Percentiles rank a stretch among this genome's conserved stretches.
These are phyloP conservation scores for Nakazawaea ambrosiae DNA, from an alignment of 805 yeast species.

Conservation along the genomic window DNA sequence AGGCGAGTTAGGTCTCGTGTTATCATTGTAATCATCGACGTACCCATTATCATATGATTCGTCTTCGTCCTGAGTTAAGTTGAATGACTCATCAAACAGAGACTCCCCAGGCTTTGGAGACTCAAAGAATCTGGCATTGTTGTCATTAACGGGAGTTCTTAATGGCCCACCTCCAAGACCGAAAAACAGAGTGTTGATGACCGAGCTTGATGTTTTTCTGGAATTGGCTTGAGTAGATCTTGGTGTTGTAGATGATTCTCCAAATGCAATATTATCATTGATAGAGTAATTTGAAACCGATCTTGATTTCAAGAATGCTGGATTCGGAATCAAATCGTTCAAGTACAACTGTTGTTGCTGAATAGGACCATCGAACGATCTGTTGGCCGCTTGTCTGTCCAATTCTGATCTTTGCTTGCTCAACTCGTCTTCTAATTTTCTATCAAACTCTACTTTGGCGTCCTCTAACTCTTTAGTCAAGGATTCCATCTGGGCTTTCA, in stretches of 20 bases:
- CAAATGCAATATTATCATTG: conserved; percentile 31
- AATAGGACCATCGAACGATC: conserved; percentile 6
- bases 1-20: conserved; percentile 4
- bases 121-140: conserved; percentile 3
- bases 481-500: conserved; percentile 20
- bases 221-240: conserved; percentile 6
- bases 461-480: conserved; percentile 24
- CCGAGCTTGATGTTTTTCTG: conserved; percentile 6
- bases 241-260: conserved; percentile 45
- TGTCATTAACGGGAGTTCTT: conserved; percentile 5
- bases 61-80: conserved; percentile 2
- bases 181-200: conserved; percentile 4
- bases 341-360: conserved; percentile 18
- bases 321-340: conserved; percentile 19
- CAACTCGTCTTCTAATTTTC: conserved; percentile 17
- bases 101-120: conserved; percentile 3
- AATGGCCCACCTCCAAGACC: not conserved
- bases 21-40: conserved; percentile 2
- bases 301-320: conserved; percentile 14
- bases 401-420: conserved; percentile 21
- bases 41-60: conserved; percentile 1
- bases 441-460: conserved; percentile 19
- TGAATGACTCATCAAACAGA: conserved; percentile 2
- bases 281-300: conserved; percentile 20
- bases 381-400: conserved; percentile 8